Base-by-base conservation (phyloP, 768 basidiomycete genomes). In the Melanogaster broomeanus region DNA sequence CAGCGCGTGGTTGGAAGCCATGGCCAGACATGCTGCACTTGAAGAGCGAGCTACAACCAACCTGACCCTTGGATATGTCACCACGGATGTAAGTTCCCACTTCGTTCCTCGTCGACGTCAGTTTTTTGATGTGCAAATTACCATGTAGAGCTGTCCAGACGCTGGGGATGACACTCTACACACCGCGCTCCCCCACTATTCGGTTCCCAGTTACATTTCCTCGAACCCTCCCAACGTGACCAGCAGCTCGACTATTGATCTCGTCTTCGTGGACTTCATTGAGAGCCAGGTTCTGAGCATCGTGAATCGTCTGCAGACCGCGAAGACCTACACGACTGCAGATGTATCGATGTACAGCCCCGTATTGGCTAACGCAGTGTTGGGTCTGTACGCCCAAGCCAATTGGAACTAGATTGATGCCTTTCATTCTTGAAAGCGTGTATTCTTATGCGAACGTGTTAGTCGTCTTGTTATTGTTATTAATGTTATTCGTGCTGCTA, bases 201-300 rank as follows among this genome's bases (percentile, higher is more conserved):
- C 64, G 5, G 53, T 71, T 3, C 87, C 86, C 0, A 74, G 77
- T 60, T 90, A 83, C 61, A 75, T 90, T 51, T 75, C 74, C 15
- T 85, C 84, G 0, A 66, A 73, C 24, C 63, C 79, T 3, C 85
- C 87, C 3, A 62, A 72, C 21, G 76, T 83, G 13, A 53, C 79
- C 0, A 72, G 72, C 47, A 72, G 76, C 47, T 74, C 81, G 0
- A 71, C 71, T 0, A 75, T 93, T 54, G 90, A 93, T 59, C 77
- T 93, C 19, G 84, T 92, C 30, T 93, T 91, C 64, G 75, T 86
- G 42, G 74, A 85, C 64, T 92, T 90, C 66, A 83, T 90, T 61
- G 71, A 77, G 60, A 48, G 60, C 6, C 71, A 80, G 54, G 61
- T 88, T 24, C 54, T 89, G 51, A 35, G 55, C 5, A 77, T 81